Evolutionary conservation across 2,329 filamentous ascomycete species (phyloP), one percentile per base, ranked within the genome.

Genomic region (Aspergillus latus): DNA sequence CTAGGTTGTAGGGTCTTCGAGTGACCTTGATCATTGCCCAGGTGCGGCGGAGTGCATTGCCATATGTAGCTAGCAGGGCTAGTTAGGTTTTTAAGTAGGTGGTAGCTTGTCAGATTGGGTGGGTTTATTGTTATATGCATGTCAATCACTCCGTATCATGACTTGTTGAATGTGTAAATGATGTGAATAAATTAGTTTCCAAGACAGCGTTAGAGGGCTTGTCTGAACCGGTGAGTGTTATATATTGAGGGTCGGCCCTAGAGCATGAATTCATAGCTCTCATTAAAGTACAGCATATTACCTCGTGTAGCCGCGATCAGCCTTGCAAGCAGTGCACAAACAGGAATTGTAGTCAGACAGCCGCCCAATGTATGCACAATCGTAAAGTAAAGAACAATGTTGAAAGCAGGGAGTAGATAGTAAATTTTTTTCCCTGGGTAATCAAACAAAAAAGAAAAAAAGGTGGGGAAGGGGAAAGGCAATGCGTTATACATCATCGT

Each of bases 271-370:
- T 52, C 50, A 36, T 52, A 26, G 29, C 8, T 39, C 32, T 52
- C 34, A n/a, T 52, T 46, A 46, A 21, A 6, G 40, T 47, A 46
- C 5, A 46, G 4, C 26, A 36, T 26, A 52, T 52, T 30, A 37
- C 13, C 15, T 30, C 13, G 28, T 46, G 7, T 40, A 45, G 42
- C 26, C 16, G 11, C n/a, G 29, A 9, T 28, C 30, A 11, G 39
- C 34, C 43, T 16, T 16, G 21, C 34, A 34, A 39, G 37, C 45
- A 26, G 37, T 8, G 43, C 8, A 36, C 45, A 57, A 49, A 26
- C 28, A 16, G 13, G 13, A 44, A 44, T 16, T 5, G n/a, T 57
- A 42, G 40, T 57, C 57, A 62, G 49, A 60, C 53, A 62, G 54
- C 60, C 60, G 37, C 52, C 59, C 60, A 60, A 34, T 34, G 32